Evolutionary conservation across 2,329 filamentous ascomycete genomes (phyloP).

Genomic region (Ceratocystis eucalypticola): DNA sequence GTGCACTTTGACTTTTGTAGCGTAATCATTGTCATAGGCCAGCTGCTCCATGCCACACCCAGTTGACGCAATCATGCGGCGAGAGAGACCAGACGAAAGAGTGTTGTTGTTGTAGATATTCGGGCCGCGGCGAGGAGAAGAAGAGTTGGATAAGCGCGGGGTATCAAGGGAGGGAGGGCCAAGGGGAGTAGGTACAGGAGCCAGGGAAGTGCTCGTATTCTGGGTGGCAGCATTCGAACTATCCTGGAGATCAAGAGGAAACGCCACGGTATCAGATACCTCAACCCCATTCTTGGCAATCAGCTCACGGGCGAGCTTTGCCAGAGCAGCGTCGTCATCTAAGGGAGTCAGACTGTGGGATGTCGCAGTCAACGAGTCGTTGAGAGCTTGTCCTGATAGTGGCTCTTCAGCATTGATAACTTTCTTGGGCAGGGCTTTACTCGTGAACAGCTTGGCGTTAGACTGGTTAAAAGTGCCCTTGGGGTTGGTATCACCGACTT

Average conservation of each 20-base stretch:
- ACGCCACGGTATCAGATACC: neutral
- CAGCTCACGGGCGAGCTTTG: neutral
- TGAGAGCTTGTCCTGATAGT: neutral
- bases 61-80: neutral
- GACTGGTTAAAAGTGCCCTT: neutral
- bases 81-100: neutral
- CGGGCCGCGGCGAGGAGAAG: neutral
- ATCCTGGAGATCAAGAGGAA: neutral
- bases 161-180: neutral
- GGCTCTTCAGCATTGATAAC: neutral
- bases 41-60: constrained; percentile 28
- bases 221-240: neutral
- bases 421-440: neutral
- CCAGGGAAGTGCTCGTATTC: too few relatives aligned
- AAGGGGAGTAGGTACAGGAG: neutral
- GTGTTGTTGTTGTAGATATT: neutral
- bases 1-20: constrained; percentile 27
- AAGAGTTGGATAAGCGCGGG: neutral
- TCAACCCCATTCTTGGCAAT: neutral
- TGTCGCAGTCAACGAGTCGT: neutral
- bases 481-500: too few relatives aligned
- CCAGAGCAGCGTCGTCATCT: neutral
- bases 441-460: neutral
- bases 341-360: neutral
- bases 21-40: constrained; percentile 24